Evolutionary conservation across 169 alveolate genomes (phyloP).

Genomic region (Plasmodium relictum): DNA sequence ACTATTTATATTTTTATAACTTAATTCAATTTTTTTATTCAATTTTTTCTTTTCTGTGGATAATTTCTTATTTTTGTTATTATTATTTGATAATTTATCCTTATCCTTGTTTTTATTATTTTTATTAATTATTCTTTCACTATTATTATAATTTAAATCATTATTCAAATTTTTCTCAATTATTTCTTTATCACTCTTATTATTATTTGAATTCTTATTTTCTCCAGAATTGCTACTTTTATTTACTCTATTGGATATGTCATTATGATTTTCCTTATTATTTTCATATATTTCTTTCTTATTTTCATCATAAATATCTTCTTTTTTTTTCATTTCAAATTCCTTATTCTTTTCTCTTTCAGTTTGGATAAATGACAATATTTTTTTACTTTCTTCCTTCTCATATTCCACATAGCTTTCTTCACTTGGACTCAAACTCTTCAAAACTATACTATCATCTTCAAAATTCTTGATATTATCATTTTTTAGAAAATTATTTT

Average conservation of each 20-base stretch:
- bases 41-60: neutral
- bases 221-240: too few species aligned
- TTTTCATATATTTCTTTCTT: neutral
- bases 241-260: too few species aligned
- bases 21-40: conserved; percentile 7
- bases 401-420: neutral
- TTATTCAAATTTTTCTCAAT: too few species aligned
- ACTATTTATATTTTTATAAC: conserved; percentile 25
- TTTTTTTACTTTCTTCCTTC: neutral
- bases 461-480: too few species aligned
- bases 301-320: neutral
- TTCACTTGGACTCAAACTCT: too few species aligned
- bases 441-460: too few species aligned
- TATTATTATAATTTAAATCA: neutral
- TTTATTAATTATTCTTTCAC: neutral
- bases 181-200: too few species aligned
- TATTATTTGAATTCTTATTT: too few species aligned
- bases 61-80: neutral
- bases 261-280: neutral
- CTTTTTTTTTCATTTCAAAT: too few species aligned
- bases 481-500: too few species aligned
- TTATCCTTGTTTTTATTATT: neutral
- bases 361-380: too few species aligned
- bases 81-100: neutral
- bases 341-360: too few species aligned